These are phyloP conservation scores for Magnolia officinalis DNA, from an alignment of 164 flowering plant species.

Conservation along the genomic window DNA sequence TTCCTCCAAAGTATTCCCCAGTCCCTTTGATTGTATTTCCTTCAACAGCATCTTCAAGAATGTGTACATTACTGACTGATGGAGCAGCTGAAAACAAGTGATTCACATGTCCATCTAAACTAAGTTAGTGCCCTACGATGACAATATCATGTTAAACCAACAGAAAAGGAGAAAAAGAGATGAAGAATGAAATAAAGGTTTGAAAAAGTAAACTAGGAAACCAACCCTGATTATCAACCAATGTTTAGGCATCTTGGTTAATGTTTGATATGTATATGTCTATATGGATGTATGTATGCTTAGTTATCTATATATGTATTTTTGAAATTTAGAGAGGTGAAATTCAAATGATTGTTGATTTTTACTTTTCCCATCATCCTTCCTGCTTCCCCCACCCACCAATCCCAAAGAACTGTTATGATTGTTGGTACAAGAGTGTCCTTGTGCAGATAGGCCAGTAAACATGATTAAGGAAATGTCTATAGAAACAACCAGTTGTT, in stretches of 20 bases:
- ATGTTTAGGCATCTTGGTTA: no score
- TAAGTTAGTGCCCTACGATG: conserved; percentile 1
- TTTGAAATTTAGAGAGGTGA: no score
- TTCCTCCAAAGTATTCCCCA: conserved; percentile 94
- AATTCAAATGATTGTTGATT: no score
- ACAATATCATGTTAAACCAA: background rate
- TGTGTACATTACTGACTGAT: conserved; percentile 70
- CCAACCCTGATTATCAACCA: no score
- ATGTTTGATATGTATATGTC: no score
- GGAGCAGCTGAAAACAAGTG: conserved; percentile 71
- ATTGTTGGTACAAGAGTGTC: background rate
- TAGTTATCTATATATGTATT: no score
- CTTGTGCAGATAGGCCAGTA: background rate
- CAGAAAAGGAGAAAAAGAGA: background rate
- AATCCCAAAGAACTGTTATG: background rate
- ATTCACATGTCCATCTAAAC: conserved; percentile 4
- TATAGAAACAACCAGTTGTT: background rate
- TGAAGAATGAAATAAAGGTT: background rate
- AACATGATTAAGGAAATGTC: background rate
- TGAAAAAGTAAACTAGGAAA: no score
- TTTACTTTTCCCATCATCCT: background rate
- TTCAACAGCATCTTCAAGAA: conserved; percentile 78
- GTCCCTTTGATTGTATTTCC: conserved; percentile 65
- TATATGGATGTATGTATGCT: no score
- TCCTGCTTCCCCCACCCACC: background rate